Conservation (phyloP, 2,329 filamentous ascomycete genomes). For the Monosporascus sp. region DNA sequence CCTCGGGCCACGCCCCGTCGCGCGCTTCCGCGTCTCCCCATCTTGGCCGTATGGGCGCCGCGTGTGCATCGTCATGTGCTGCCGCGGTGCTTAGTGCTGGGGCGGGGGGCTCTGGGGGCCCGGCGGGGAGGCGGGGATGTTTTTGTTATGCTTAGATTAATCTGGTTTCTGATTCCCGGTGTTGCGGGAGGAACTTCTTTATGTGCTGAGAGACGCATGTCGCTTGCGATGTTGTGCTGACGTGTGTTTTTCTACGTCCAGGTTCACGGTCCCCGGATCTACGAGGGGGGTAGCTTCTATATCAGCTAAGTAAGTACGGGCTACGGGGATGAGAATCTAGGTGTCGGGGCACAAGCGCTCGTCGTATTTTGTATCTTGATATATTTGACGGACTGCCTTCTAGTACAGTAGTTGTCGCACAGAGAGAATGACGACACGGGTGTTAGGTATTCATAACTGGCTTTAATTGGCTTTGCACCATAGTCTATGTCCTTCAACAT, state of each 20-base stretch:
- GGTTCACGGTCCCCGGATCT: background rate
- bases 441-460: too few relatives aligned
- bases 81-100: conserved; percentile 21
- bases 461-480: too few relatives aligned
- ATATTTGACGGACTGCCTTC: too few relatives aligned
- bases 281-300: too few relatives aligned
- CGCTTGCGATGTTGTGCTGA: too few relatives aligned
- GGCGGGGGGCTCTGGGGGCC: conserved; percentile 7
- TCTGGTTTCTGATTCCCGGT: conserved; percentile 21
- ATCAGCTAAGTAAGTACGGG: background rate
- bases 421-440: too few relatives aligned
- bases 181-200: too few relatives aligned
- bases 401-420: too few relatives aligned
- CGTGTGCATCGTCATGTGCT: conserved; percentile 32
- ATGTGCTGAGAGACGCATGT: too few relatives aligned
- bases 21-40: conserved; percentile 8
- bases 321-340: background rate
- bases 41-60: conserved; percentile 19
- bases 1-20: conserved; percentile 16
- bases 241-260: background rate
- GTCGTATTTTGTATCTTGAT: too few relatives aligned
- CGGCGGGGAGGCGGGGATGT: conserved; percentile 26
- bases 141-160: conserved; percentile 26
- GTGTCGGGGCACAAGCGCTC: background rate
- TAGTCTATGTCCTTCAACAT: too few relatives aligned